phyloP scores from a whole-genome alignment of 805 yeast genomes.

The Zygotorulaspora chibaensis region DNA sequence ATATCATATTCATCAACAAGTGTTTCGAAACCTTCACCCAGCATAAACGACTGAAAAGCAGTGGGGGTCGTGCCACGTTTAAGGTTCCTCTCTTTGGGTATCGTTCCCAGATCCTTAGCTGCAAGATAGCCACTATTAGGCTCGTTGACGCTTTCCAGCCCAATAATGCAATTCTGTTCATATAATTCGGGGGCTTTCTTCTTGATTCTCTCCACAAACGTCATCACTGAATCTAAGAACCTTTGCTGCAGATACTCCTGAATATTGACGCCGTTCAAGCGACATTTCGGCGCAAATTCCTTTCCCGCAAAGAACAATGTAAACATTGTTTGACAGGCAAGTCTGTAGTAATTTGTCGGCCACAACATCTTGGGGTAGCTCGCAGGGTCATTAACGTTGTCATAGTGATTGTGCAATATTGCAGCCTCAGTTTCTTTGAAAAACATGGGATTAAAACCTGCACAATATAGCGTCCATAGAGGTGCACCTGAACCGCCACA shows the following conservation, averaged over 20 bases:
- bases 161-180: conserved; percentile 46
- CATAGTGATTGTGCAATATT: conserved; percentile 57
- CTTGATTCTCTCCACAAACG: conserved; percentile 42
- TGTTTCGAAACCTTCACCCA: conserved; percentile 75
- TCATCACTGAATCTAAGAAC: conserved; percentile 51
- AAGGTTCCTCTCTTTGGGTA: conserved; percentile 62
- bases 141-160: conserved; percentile 81
- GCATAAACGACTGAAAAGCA: conserved; percentile 61
- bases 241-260: conserved; percentile 71
- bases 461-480: conserved; percentile 85
- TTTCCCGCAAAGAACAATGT: conserved; percentile 80
- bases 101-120: conserved; percentile 44
- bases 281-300: conserved; percentile 69
- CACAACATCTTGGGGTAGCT: conserved; percentile 81
- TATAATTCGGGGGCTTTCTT: conserved; percentile 43
- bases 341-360: conserved; percentile 79
- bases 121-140: conserved; percentile 78
- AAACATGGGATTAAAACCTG: conserved; percentile 76
- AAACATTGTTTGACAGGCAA: conserved; percentile 78
- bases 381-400: conserved; percentile 38
- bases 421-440: conserved; percentile 77
- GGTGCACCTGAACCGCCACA: conserved; percentile 95
- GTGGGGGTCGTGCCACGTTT: conserved; percentile 82
- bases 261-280: conserved; percentile 66
- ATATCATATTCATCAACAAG: conserved; percentile 68